Evolutionary conservation across 148 eudicot species (phyloP).

Genomic region (Linanthus parryae): DNA sequence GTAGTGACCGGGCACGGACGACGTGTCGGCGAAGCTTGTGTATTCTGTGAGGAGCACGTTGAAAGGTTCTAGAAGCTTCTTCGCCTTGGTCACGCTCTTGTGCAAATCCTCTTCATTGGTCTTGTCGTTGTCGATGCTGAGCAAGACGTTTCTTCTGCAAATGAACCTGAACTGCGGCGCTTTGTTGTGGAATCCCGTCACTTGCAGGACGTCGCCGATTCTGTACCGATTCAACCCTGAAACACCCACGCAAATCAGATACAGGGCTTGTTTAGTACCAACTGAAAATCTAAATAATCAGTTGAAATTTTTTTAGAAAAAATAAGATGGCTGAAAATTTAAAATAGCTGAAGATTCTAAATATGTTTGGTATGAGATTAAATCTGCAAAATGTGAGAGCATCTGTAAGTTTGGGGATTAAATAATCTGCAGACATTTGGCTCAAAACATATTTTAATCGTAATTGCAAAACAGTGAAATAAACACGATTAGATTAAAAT

Average conservation of each 20-base stretch:
- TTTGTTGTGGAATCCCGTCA: constrained; percentile 59
- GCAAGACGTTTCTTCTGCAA: constrained; percentile 60
- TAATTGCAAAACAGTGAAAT: neutral
- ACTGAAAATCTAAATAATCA: too few relatives aligned
- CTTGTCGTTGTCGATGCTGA: constrained; percentile 75
- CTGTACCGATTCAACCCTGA: constrained; percentile 64
- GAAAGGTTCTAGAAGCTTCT: constrained; percentile 40
- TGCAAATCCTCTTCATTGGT: constrained; percentile 73
- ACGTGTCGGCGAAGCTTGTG: constrained; percentile 61
- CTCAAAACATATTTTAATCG: too few relatives aligned
- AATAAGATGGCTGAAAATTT: neutral
- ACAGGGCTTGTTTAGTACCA: neutral
- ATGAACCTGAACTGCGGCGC: constrained; percentile 81
- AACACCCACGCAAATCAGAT: neutral
- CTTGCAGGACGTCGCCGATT: constrained; percentile 76
- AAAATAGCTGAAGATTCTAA: too few relatives aligned
- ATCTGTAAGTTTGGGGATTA: too few relatives aligned
- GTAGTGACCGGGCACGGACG: constrained; percentile 74
- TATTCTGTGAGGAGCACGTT: constrained; percentile 53
- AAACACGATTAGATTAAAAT: neutral
- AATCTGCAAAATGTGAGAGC: too few relatives aligned
- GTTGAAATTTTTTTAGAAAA: neutral
- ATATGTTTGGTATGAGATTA: too few relatives aligned
- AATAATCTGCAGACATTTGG: neutral
- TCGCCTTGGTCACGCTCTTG: constrained; percentile 55